Conservation (phyloP, 306 rosid species). For the Urtica urens region DNA sequence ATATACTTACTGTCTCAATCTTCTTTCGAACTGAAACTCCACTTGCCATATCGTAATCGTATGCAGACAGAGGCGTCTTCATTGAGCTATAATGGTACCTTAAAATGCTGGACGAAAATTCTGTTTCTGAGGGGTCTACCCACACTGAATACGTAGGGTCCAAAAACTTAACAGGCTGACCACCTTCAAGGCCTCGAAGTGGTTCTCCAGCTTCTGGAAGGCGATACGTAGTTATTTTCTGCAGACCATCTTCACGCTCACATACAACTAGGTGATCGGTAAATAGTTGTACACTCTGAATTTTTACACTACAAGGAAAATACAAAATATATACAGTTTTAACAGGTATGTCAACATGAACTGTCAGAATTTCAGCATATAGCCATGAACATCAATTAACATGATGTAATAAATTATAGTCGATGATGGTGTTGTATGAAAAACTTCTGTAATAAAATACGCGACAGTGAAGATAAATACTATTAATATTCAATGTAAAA, state of each 20-base stretch:
- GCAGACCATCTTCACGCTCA: slow-evolving; percentile 83
- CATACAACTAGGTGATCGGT: slow-evolving; percentile 50
- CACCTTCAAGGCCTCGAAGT: slow-evolving; percentile 45
- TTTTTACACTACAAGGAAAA: slow-evolving; percentile 55
- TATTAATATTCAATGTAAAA: too few relatives aligned
- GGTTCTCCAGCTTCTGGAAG: slow-evolving; percentile 67
- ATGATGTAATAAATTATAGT: too few relatives aligned
- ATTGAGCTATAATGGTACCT: slow-evolving; percentile 70
- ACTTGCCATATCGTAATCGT: slow-evolving; percentile 81
- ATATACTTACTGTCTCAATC: slow-evolving; percentile 55
- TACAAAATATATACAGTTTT: slow-evolving; percentile 21
- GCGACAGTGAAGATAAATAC: too few relatives aligned
- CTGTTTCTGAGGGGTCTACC: slow-evolving; percentile 42
- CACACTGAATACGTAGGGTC: slow-evolving; percentile 70
- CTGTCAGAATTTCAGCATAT: too few relatives aligned
- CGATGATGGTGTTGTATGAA: too few relatives aligned
- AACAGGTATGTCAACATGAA: too few relatives aligned
- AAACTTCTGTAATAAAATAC: too few relatives aligned
- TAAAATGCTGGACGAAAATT: slow-evolving; percentile 58
- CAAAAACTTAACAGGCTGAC: slow-evolving; percentile 44
- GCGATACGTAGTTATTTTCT: slow-evolving; percentile 45
- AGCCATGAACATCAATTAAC: too few relatives aligned
- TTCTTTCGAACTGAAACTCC: slow-evolving; percentile 63
- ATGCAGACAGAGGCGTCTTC: slow-evolving; percentile 72
- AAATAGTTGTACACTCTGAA: slow-evolving; percentile 72